These are phyloP conservation scores for Yarrowia sp. DNA, from an alignment of 805 yeast species.

Conservation along the genomic window DNA sequence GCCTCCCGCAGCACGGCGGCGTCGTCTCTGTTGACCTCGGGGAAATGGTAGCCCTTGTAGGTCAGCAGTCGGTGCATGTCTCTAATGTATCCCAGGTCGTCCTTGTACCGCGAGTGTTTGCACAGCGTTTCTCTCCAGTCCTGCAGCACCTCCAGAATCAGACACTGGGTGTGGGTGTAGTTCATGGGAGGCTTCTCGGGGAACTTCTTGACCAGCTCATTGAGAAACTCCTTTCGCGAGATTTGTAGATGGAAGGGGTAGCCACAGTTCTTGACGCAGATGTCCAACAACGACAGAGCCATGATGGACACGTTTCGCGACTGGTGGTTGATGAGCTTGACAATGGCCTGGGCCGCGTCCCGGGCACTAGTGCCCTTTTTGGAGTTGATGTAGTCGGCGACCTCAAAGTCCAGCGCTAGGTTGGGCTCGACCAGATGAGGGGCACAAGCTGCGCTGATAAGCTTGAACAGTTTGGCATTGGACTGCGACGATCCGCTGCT, in stretches of 20 bases:
- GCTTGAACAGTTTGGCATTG: slow-evolving; percentile 36
- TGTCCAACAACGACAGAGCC: slow-evolving; percentile 79
- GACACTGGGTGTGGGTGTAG: slow-evolving; percentile 80
- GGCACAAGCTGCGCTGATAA: slow-evolving; percentile 71
- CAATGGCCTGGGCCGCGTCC: slow-evolving; percentile 89
- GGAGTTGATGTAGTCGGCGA: slow-evolving; percentile 90
- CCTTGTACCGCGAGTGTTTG: slow-evolving; percentile 85
- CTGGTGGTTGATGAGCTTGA: slow-evolving; percentile 77
- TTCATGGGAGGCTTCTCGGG: slow-evolving; percentile 94
- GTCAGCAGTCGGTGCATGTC: slow-evolving; percentile 93
- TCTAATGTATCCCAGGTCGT: slow-evolving; percentile 87
- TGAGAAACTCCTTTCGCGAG: slow-evolving; percentile 91
- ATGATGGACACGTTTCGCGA: slow-evolving; percentile 84
- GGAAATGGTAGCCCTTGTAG: slow-evolving; percentile 92
- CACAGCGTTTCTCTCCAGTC: slow-evolving; percentile 98
- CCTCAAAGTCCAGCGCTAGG: slow-evolving; percentile 84
- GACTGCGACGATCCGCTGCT: slow-evolving; percentile 25
- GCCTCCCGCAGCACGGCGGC: slow-evolving; percentile 86
- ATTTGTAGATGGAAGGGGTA: slow-evolving; percentile 96
- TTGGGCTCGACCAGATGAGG: slow-evolving; percentile 86
- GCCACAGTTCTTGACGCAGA: slow-evolving; percentile 95
- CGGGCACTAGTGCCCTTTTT: slow-evolving; percentile 91
- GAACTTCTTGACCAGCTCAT: slow-evolving; percentile 88
- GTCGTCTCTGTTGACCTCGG: slow-evolving; percentile 88
- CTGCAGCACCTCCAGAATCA: slow-evolving; percentile 87